Base-by-base conservation (phyloP, 2,329 filamentous ascomycete species). In the Neofusicoccum sp. region DNA sequence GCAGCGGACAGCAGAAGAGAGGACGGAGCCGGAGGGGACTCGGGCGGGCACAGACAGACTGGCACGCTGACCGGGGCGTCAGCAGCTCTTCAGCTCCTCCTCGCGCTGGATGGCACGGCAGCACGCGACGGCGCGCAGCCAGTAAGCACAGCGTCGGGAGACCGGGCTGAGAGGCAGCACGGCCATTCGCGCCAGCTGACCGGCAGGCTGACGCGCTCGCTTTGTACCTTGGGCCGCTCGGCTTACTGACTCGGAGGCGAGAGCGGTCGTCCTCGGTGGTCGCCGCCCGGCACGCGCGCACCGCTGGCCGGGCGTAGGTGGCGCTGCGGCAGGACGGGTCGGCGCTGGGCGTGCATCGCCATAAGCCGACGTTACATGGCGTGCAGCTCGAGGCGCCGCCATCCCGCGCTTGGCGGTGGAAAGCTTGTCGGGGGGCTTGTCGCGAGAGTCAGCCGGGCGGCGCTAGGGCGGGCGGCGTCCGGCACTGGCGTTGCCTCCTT, bases 371-470 rank as follows among this genome's bases (percentile, higher is more conserved):
- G 54, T 58, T 58, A 58, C 54, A 58, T 58, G 54, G 9, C 22
- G 14, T 39, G 52, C 36, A 14, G 52, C 52, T 22, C 22, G 22
- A 22, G 52, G 52, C 54, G 54, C 54, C 54, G 45, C 52, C n/a
- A 6, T 45, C 54, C 39, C 54, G 54, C 41, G n/a, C 54, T 58
- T 58, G 54, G 54, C 54, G 54, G 31, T 47, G 54, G 54, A 47
- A 22, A 58, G 54, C 54, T 58, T 58, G 54, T 45, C 39, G 54
- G 36, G 33, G 49, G 49, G 14, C 16, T n/a, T 5, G 4, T 29
- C n/a, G 47, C 47, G 33, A 56, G 52, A 56, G 52, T 56, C 52
- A 56, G 52, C 34, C 29, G 37, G 52, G 22, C n/a, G 31, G 34
- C 49, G 52, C 52, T 44, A 56, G 34, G 12, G 22, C 22, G 22